Percentiles rank a stretch among this genome's conserved stretches.
Evolutionary conservation across 2,329 filamentous ascomycete genomes (phyloP).

Genomic region (Penicillium decumbens): DNA sequence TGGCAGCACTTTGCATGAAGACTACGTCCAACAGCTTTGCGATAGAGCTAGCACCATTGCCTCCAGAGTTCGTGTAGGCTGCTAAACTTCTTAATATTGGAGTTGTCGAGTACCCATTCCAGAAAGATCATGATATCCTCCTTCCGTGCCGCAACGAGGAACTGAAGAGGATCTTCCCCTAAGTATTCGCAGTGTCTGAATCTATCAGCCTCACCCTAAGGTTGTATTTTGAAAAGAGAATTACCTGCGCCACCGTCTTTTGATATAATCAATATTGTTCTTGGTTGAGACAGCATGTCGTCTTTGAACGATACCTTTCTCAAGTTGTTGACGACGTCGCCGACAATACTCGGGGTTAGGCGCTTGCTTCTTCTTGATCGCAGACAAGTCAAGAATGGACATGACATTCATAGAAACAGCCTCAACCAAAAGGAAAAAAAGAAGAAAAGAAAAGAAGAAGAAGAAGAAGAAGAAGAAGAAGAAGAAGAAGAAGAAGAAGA

Average conservation of each 20-base stretch:
- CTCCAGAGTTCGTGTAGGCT: conserved; percentile 1
- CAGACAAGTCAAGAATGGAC: neutral
- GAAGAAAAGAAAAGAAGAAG: neutral
- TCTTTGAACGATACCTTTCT: conserved; percentile 6
- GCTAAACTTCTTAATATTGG: conserved; percentile 3
- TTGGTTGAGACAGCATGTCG: conserved; percentile 6
- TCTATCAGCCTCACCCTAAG: neutral
- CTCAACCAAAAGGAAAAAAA: neutral
- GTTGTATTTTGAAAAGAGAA: neutral
- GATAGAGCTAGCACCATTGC: conserved; percentile 3
- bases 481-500: neutral
- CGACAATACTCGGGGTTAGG: conserved; percentile 4
- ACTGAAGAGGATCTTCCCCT: conserved; percentile 2
- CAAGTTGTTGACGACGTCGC: conserved; percentile 1
- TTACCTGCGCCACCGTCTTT: conserved; percentile 3
- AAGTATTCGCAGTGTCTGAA: conserved; percentile 1
- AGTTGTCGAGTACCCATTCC: conserved; percentile 2
- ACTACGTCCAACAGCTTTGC: neutral
- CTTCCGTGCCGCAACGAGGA: conserved; percentile 1
- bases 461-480: no score
- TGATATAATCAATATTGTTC: conserved; percentile 5
- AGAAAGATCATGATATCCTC: conserved; percentile 4
- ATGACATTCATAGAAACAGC: neutral
- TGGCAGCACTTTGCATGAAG: neutral
- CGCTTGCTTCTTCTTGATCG: neutral